Evolutionary conservation across 1,284 basidiomycete species (phyloP).

Genomic region (Vanrija humicola): DNA sequence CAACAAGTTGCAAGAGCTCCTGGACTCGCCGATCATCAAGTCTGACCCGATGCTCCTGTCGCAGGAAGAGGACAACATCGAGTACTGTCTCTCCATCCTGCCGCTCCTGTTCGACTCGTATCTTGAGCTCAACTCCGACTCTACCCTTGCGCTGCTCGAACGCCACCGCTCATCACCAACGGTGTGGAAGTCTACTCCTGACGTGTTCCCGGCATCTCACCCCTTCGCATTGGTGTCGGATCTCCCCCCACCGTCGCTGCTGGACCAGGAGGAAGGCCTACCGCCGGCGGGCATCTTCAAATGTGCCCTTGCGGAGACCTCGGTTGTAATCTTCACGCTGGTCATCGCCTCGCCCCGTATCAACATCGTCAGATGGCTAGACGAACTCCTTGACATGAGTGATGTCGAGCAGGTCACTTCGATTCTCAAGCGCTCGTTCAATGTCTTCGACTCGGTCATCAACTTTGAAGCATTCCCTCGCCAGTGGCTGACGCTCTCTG

Average conservation of each 20-base stretch:
- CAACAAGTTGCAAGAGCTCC: slow-evolving; percentile 78
- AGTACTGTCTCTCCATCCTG: slow-evolving; percentile 77
- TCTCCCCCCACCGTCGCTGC: slow-evolving; percentile 57
- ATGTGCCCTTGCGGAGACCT: slow-evolving; percentile 78
- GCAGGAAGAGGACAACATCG: slow-evolving; percentile 91
- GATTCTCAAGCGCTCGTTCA: slow-evolving; percentile 74
- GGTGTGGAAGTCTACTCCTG: slow-evolving; percentile 62
- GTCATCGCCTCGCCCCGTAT: slow-evolving; percentile 73
- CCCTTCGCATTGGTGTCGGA: slow-evolving; percentile 80
- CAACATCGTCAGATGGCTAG: slow-evolving; percentile 73
- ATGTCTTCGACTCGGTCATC: slow-evolving; percentile 74
- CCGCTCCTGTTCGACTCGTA: slow-evolving; percentile 85
- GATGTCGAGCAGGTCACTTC: slow-evolving; percentile 70
- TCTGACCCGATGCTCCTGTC: slow-evolving; percentile 60
- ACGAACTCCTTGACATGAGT: slow-evolving; percentile 76
- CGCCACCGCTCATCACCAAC: slow-evolving; percentile 60
- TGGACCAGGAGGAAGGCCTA: slow-evolving; percentile 25
- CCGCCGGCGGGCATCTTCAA: slow-evolving; percentile 59
- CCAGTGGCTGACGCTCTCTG: slow-evolving; percentile 88
- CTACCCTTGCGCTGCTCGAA: slow-evolving; percentile 66
- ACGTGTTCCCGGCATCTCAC: slow-evolving; percentile 88
- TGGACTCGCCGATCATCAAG: slow-evolving; percentile 64
- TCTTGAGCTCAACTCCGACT: slow-evolving; percentile 68
- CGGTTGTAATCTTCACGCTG: slow-evolving; percentile 77
- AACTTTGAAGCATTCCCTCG: slow-evolving; percentile 84